Evolutionary conservation across 2,329 filamentous ascomycete species (phyloP).

Genomic region (Trichoderma lentiforme): DNA sequence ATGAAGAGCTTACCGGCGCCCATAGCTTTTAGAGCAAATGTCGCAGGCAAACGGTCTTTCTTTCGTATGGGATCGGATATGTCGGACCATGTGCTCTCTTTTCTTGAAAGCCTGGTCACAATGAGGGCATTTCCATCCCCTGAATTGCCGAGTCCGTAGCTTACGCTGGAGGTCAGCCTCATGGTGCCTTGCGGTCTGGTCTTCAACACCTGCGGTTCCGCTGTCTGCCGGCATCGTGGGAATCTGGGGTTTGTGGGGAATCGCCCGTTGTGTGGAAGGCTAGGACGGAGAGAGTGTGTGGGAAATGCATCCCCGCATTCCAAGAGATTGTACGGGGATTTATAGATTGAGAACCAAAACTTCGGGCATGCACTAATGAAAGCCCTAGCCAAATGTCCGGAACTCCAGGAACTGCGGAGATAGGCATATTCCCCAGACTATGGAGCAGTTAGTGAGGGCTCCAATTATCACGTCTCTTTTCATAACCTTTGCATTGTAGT

Average conservation of each 20-base stretch:
- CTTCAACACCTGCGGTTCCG: neutral
- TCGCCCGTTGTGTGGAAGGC: neutral
- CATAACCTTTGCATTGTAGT: neutral
- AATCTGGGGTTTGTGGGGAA: neutral
- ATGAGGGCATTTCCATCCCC: neutral
- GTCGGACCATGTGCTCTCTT: slow-evolving; percentile 19
- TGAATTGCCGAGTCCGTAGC: neutral
- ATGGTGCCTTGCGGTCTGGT: neutral
- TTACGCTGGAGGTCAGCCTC: neutral
- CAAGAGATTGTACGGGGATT: neutral
- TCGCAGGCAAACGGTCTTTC: slow-evolving; percentile 19
- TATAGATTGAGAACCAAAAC: neutral
- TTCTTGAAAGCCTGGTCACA: slow-evolving; percentile 15
- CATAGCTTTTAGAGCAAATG: slow-evolving; percentile 17
- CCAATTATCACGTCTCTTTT: neutral
- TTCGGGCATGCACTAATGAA: neutral
- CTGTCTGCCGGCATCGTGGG: neutral
- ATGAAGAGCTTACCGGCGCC: neutral
- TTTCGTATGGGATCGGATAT: slow-evolving; percentile 21
- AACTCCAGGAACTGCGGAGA: neutral
- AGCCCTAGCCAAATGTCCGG: neutral
- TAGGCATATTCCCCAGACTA: neutral
- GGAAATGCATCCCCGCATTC: neutral
- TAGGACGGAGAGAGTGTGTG: neutral
- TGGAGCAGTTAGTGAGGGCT: neutral